phyloP scores from a whole-genome alignment of 1,284 basidiomycete species.

The Cutaneotrichosporon arboriforme region DNA sequence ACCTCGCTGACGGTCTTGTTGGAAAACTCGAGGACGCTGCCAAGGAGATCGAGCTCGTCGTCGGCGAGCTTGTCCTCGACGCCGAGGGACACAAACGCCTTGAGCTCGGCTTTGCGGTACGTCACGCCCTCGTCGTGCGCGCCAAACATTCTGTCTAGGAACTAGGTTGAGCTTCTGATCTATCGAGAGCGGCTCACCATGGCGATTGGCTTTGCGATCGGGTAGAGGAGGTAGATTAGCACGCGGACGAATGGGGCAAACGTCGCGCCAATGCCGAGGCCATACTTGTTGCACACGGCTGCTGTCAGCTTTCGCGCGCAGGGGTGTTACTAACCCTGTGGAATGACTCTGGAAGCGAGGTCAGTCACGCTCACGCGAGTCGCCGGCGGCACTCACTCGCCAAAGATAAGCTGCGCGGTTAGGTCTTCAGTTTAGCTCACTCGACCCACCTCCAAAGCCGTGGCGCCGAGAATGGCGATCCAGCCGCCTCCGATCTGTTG shows the following conservation, averaged over 20 bases:
- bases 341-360: constrained; percentile 33
- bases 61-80: constrained; percentile 72
- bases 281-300: constrained; percentile 52
- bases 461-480: constrained; percentile 34
- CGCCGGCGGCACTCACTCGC: constrained; percentile 12
- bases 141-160: constrained; percentile 50
- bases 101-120: constrained; percentile 84
- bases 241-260: constrained; percentile 50
- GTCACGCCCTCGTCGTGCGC: constrained; percentile 56
- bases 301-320: constrained; percentile 15
- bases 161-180: constrained; percentile 36
- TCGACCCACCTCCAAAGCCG: constrained; percentile 25
- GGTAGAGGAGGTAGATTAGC: constrained; percentile 49
- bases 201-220: constrained; percentile 49
- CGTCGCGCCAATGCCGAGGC: constrained; percentile 51
- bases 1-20: constrained; percentile 71
- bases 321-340: constrained; percentile 38
- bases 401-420: constrained; percentile 20
- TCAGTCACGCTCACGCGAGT: background rate
- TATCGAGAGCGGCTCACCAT: constrained; percentile 25
- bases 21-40: constrained; percentile 75
- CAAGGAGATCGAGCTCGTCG: constrained; percentile 76
- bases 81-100: constrained; percentile 68
- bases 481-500: constrained; percentile 43
- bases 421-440: background rate